Conservation (phyloP, 169 alveolate genomes). For the Cryptosporidium meleagridis region DNA sequence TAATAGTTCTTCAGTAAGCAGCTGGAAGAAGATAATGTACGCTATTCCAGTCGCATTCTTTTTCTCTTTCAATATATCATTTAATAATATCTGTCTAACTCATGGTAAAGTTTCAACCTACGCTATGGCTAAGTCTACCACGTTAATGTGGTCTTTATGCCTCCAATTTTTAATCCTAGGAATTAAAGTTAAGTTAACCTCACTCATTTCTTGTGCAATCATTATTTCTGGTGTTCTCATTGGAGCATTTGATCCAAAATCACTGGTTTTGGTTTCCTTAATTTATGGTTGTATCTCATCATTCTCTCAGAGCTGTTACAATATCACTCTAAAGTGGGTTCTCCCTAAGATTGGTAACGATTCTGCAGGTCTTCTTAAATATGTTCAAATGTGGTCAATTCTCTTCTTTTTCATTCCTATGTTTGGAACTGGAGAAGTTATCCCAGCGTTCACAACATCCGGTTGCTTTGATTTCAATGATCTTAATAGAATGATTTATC, state of each 20-base stretch:
- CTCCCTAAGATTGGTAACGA: constrained; percentile 66
- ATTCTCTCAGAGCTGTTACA: constrained; percentile 67
- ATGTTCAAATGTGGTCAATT: constrained; percentile 68
- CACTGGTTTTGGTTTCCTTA: constrained; percentile 49
- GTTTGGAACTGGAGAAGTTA: constrained; percentile 72
- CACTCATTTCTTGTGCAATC: constrained; percentile 60
- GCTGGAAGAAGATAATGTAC: constrained; percentile 62
- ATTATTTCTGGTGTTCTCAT: constrained; percentile 66
- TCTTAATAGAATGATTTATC: constrained; percentile 9
- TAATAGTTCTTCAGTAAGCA: not conserved
- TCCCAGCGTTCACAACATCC: constrained; percentile 66
- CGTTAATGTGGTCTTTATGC: constrained; percentile 53
- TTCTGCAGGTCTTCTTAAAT: constrained; percentile 51
- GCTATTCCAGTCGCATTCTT: constrained; percentile 75
- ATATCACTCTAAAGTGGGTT: constrained; percentile 70
- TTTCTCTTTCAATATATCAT: constrained; percentile 69
- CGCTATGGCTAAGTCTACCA: constrained; percentile 74
- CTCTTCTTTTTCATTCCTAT: constrained; percentile 71
- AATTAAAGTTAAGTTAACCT: constrained; percentile 55
- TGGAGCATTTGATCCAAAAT: constrained; percentile 73
- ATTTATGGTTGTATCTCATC: constrained; percentile 70
- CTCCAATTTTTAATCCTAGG: constrained; percentile 51
- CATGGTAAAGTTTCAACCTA: constrained; percentile 72
- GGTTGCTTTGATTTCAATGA: constrained; percentile 66
- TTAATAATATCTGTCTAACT: constrained; percentile 64